These are phyloP conservation scores for Colletotrichum sp. DNA, from an alignment of 2,329 filamentous ascomycete species.

Conservation along the genomic window DNA sequence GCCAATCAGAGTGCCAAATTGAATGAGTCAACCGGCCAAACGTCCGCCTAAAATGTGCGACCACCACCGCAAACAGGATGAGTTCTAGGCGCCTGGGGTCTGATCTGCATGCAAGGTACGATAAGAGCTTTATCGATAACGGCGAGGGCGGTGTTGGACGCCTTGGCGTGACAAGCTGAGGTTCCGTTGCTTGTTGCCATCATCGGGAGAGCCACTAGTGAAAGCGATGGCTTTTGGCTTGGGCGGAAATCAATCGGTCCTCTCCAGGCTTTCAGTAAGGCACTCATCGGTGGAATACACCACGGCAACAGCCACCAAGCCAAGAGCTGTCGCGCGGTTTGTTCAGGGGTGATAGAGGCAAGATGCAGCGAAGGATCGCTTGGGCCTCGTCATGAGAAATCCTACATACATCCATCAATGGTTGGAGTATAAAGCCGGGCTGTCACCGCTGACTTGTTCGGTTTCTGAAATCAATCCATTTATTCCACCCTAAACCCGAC, in stretches of 20 bases:
- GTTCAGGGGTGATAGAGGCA: not conserved
- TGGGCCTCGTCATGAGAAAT: not conserved
- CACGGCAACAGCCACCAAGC: not conserved
- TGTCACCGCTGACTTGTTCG: accelerated
- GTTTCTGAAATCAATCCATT: not conserved
- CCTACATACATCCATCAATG: not conserved
- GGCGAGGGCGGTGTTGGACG: not conserved
- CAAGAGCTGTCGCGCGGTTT: not conserved
- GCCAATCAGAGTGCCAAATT: not conserved
- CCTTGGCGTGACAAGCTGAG: not conserved
- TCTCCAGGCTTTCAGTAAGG: not conserved
- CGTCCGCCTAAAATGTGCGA: not conserved
- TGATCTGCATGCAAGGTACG: not conserved
- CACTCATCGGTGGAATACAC: not conserved
- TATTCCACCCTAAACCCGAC: not conserved
- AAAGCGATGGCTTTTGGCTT: not conserved
- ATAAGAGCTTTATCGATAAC: not conserved
- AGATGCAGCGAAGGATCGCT: not conserved
- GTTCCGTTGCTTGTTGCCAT: not conserved
- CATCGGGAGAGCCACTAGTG: not conserved
- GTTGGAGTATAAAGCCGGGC: not conserved
- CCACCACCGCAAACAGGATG: not conserved
- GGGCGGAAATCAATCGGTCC: not conserved
- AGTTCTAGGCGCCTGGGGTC: not conserved
- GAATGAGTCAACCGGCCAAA: not conserved